phyloP scores from a whole-genome alignment of 2,329 filamentous ascomycete genomes.

The Colletotrichum melonis region DNA sequence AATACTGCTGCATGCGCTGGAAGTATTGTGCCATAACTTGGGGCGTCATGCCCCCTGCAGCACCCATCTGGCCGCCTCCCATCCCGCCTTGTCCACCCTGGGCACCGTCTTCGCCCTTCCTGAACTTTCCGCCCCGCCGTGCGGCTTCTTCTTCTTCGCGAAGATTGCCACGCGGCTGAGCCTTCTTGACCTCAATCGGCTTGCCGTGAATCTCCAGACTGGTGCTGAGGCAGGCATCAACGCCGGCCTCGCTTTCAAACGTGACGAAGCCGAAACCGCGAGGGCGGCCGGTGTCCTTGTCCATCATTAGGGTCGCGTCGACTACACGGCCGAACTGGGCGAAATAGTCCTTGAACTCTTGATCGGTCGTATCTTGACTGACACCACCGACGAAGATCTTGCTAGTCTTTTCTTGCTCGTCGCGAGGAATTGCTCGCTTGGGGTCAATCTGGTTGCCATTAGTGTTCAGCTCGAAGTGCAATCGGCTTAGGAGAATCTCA shows the following conservation, averaged over 20 bases:
- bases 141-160: slow-evolving; percentile 87
- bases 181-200: slow-evolving; percentile 97
- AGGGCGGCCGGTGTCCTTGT: slow-evolving; percentile 98
- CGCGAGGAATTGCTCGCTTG: slow-evolving; percentile 94
- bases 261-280: slow-evolving; percentile 98
- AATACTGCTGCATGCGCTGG: slow-evolving; percentile 98
- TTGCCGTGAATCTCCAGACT: slow-evolving; percentile 95
- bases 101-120: slow-evolving; percentile 61
- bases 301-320: slow-evolving; percentile 99
- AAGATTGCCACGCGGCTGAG: slow-evolving; percentile 93
- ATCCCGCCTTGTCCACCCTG: slow-evolving; percentile 46
- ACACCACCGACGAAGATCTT: slow-evolving; percentile 99
- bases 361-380: slow-evolving; percentile 95
- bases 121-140: slow-evolving; percentile 68
- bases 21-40: slow-evolving; percentile 99
- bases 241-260: slow-evolving; percentile 94
- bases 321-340: slow-evolving; percentile 96
- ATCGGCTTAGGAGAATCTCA: slow-evolving; percentile 60
- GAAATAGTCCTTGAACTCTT: slow-evolving; percentile 97
- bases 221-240: slow-evolving; percentile 87
- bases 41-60: slow-evolving; percentile 81
- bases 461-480: not conserved
- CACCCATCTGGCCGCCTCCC: slow-evolving; percentile 52
- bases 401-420: slow-evolving; percentile 97
- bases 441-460: slow-evolving; percentile 82